Conservation (phyloP, 768 basidiomycete genomes). For the Scleroderma bovista region DNA sequence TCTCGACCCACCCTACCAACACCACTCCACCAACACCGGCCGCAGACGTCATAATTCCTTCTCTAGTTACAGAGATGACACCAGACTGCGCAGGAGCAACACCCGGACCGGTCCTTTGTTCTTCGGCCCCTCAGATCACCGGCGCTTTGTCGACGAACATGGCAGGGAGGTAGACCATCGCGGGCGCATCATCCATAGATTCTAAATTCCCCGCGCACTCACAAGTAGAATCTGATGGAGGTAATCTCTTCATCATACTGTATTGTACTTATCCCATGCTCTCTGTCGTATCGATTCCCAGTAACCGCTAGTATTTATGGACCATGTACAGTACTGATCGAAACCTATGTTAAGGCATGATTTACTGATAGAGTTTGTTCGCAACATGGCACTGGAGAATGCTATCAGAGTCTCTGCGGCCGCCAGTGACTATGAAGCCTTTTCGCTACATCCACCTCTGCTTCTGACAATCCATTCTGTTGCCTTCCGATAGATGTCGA, state of each 20-base stretch:
- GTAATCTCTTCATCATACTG: not conserved
- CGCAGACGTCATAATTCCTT: slow-evolving; percentile 24
- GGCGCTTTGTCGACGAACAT: slow-evolving; percentile 17
- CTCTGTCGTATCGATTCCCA: not conserved
- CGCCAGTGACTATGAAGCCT: slow-evolving; percentile 59
- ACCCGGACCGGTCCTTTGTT: slow-evolving; percentile 17
- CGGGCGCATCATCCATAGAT: slow-evolving; percentile 1
- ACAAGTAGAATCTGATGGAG: not conserved
- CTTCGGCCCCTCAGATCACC: slow-evolving; percentile 16
- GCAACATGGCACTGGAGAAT: not conserved
- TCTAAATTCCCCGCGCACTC: not conserved
- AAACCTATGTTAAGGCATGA: not conserved
- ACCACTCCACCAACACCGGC: slow-evolving; percentile 9
- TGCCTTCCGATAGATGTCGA: slow-evolving; percentile 7
- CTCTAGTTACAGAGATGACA: slow-evolving; percentile 16
- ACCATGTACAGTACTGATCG: not conserved
- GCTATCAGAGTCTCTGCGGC: slow-evolving; percentile 39
- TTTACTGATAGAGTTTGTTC: not conserved
- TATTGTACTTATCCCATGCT: not conserved
- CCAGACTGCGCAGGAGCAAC: slow-evolving; percentile 10
- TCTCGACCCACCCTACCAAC: slow-evolving; percentile 12
- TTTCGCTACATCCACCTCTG: slow-evolving; percentile 59
- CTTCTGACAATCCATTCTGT: slow-evolving; percentile 32
- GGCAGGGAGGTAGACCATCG: slow-evolving; percentile 17
- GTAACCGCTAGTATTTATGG: no score